Evolutionary conservation across 108 stramenopile species (phyloP).

Genomic region (Schizochytrium sp.): DNA sequence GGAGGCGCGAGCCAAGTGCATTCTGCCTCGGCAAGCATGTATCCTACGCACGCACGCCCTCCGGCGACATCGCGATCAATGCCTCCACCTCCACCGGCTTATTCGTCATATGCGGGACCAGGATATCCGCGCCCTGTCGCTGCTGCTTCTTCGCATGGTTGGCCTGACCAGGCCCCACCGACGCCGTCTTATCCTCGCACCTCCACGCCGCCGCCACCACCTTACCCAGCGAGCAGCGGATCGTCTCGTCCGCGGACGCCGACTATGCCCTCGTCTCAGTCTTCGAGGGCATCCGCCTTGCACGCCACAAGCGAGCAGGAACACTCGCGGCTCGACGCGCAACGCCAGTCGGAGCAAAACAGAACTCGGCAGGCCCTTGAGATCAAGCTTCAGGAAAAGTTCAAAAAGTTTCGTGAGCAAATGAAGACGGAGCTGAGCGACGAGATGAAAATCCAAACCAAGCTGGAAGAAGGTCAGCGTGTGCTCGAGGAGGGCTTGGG

Average conservation of each 20-base stretch:
- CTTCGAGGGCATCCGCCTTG: not conserved
- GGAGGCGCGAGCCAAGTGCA: no score
- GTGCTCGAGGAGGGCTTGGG: not conserved
- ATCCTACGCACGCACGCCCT: no score
- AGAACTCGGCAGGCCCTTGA: not conserved
- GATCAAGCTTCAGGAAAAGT: constrained; percentile 8
- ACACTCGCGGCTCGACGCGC: not conserved
- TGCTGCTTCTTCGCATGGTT: not conserved
- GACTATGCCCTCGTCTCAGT: not conserved
- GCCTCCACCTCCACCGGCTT: no score
- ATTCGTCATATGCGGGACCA: not conserved
- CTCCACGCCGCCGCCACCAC: not conserved
- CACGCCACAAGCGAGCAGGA: not conserved
- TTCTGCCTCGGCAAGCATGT: not conserved
- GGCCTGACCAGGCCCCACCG: not conserved
- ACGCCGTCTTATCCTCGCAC: not conserved
- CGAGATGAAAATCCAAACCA: not conserved
- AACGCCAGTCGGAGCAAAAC: not conserved
- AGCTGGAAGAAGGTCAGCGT: not conserved
- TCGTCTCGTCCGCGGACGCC: not conserved
- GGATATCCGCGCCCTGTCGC: not conserved
- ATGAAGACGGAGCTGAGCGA: constrained; percentile 8
- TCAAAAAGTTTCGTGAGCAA: not conserved
- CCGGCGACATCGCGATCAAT: no score
- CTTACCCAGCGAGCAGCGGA: not conserved